Evolutionary conservation across 2,329 filamentous ascomycete genomes (phyloP).

Genomic region (Pseudogymnoascus destructans): DNA sequence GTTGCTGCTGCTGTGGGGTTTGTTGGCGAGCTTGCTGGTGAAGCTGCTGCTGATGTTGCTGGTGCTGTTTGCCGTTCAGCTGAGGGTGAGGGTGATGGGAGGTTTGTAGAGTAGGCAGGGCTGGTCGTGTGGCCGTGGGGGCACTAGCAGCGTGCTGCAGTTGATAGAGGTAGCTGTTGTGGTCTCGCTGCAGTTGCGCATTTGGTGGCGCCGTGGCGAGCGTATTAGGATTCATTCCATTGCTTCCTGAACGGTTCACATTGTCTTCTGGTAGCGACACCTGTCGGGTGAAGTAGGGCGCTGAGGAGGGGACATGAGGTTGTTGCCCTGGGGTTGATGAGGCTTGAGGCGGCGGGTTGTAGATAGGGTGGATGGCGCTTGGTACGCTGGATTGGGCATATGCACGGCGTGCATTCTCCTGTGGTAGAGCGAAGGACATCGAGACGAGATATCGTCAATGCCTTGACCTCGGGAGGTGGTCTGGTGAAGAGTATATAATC

Average conservation of each 20-base stretch:
- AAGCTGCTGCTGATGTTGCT: conserved; percentile 22
- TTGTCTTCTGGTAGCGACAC: not conserved
- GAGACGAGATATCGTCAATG: conserved; percentile 4
- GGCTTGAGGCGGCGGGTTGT: not conserved
- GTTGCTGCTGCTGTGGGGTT: conserved; percentile 24
- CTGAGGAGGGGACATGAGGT: conserved; percentile 8
- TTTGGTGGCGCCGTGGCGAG: not conserved
- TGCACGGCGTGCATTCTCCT: conserved; percentile 10
- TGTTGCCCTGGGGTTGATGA: not conserved
- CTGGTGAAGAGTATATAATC: conserved; percentile 9
- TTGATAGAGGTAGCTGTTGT: not conserved
- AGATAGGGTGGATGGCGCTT: conserved; percentile 4
- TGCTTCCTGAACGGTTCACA: not conserved
- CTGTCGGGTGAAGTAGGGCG: conserved; percentile 2
- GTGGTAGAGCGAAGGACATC: conserved; percentile 9
- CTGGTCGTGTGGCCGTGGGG: not conserved
- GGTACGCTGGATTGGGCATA: conserved; percentile 5
- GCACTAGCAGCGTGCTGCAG: not conserved
- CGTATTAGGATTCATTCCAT: conserved; percentile 8
- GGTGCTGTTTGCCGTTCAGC: conserved; percentile 17
- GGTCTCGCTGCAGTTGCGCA: conserved; percentile 5
- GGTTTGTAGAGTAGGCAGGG: not conserved
- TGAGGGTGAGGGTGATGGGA: conserved; percentile 1
- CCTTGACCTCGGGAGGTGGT: conserved; percentile 4
- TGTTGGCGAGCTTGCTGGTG: conserved; percentile 26